Conservation (phyloP, 78 protist species). For the Pigoraptor vietnamica region DNA sequence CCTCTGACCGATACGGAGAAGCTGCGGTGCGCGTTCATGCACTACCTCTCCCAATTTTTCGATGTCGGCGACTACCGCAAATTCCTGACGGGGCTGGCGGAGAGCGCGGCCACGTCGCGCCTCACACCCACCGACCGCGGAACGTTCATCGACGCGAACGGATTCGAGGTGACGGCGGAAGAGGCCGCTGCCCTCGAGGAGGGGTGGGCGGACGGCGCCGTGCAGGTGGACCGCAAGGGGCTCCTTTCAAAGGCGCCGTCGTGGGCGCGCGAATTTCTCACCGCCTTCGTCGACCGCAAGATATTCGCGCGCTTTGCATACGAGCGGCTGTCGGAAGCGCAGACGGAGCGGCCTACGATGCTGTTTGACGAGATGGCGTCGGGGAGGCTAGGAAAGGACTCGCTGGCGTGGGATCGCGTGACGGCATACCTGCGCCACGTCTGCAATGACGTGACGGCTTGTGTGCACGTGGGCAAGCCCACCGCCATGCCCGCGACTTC, state of each 20-base stretch:
- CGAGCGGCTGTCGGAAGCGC: neutral
- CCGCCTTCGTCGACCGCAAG: neutral
- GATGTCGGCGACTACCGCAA: neutral
- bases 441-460: neutral
- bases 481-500: no score
- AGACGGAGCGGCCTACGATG: neutral
- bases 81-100: neutral
- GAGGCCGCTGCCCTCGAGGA: neutral
- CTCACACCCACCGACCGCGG: neutral
- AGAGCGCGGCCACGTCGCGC: neutral
- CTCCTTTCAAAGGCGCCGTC: neutral
- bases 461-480: neutral
- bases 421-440: neutral
- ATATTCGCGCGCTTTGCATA: neutral
- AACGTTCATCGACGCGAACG: neutral
- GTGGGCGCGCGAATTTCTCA: neutral
- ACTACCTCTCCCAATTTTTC: neutral
- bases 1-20: neutral
- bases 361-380: neutral
- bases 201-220: neutral
- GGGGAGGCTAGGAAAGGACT: neutral
- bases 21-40: neutral
- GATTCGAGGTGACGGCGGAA: neutral
- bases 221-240: neutral
- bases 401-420: neutral